Evolutionary conservation across 345 rosid genomes (phyloP).

Genomic region (Orychophragmus violaceus): DNA sequence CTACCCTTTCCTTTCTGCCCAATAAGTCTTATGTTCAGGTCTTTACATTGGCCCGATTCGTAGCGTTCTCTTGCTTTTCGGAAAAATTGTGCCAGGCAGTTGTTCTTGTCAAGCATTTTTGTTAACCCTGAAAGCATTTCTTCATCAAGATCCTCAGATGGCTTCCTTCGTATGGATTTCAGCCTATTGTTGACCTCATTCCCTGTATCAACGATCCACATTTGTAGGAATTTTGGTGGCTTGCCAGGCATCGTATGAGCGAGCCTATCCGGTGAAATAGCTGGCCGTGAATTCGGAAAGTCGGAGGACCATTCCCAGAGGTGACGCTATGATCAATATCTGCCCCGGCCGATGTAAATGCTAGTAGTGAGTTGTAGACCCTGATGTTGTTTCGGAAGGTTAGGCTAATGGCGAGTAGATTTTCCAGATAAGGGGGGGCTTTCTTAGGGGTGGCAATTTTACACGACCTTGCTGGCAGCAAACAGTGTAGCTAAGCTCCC

Average conservation of each 20-base stretch:
- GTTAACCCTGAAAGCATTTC: neutral
- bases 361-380: neutral
- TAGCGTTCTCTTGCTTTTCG: too few species aligned
- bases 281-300: neutral
- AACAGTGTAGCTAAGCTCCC: neutral
- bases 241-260: neutral
- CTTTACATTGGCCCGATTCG: too few species aligned
- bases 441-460: neutral
- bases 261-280: neutral
- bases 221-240: neutral
- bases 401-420: neutral
- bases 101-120: neutral
- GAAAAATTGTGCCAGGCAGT: neutral
- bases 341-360: neutral
- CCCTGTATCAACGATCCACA: neutral
- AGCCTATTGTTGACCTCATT: neutral
- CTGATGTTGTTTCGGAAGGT: neutral
- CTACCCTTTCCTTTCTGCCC: too few species aligned
- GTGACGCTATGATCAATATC: neutral
- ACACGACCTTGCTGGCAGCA: neutral
- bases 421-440: neutral
- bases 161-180: neutral
- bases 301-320: neutral
- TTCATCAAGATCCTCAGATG: neutral
- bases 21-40: too few species aligned